Evolutionary conservation across 192 early-diverging fungal genomes (phyloP).

Genomic region (Lobulomyces angularis): DNA sequence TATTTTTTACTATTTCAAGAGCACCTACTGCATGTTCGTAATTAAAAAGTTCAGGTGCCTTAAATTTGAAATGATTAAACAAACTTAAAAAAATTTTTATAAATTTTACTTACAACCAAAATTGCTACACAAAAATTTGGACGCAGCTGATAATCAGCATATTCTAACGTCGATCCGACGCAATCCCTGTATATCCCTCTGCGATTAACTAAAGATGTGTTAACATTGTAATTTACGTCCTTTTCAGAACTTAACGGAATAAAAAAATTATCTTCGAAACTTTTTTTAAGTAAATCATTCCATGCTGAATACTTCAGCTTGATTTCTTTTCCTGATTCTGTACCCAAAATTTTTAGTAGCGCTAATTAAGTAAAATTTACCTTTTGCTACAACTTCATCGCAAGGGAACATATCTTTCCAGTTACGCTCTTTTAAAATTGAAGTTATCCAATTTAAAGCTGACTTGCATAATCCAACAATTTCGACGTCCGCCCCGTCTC

Average conservation of each 20-base stretch:
- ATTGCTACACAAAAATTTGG: conserved; percentile 88
- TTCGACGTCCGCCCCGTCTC: conserved; percentile 84
- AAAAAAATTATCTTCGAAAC: conserved; percentile 83
- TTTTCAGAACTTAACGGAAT: conserved; percentile 56
- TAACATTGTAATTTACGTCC: background rate
- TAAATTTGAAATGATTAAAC: background rate
- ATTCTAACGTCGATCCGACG: conserved; percentile 52
- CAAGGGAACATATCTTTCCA: conserved; percentile 25
- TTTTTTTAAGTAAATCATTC: conserved; percentile 62
- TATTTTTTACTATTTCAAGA: conserved; percentile 52
- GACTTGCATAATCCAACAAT: conserved; percentile 83
- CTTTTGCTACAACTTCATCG: conserved; percentile 23
- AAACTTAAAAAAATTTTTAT: background rate
- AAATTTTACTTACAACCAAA: conserved; percentile 42
- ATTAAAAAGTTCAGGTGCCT: conserved; percentile 87
- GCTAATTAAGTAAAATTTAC: conserved; percentile 3
- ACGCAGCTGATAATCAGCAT: conserved; percentile 83
- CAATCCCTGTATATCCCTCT: conserved; percentile 94
- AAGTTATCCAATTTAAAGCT: conserved; percentile 70
- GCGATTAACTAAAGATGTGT: conserved; percentile 49
- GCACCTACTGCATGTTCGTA: conserved; percentile 57
- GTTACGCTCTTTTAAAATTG: conserved; percentile 34
- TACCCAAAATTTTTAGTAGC: conserved; percentile 1
- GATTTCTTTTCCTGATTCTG: conserved; percentile 11
- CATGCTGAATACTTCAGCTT: conserved; percentile 57